A percentile compares a stretch with the other conserved stretches of the same genome.
Conservation (phyloP, 2,329 filamentous ascomycete species). For the Curvularia eragrostidis region DNA sequence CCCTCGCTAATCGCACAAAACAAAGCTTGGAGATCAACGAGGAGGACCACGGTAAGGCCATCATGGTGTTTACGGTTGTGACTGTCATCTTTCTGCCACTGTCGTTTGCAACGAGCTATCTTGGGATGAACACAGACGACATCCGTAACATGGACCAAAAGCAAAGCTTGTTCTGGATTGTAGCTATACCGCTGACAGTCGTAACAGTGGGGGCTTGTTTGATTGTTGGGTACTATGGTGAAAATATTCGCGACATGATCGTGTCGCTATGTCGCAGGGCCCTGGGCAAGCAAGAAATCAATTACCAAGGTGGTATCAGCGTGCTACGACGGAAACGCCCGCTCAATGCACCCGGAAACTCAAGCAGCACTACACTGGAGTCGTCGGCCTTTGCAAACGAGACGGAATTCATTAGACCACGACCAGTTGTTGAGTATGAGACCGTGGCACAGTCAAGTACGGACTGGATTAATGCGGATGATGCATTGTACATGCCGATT, state of each 20-base stretch:
- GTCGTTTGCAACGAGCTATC: constrained; percentile 53
- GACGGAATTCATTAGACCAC: constrained; percentile 33
- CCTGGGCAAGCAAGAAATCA: constrained; percentile 29
- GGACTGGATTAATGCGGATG: neutral
- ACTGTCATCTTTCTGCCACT: constrained; percentile 55
- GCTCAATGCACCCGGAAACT: constrained; percentile 9
- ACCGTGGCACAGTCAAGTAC: neutral
- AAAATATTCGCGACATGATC: constrained; percentile 29
- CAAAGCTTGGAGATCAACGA: constrained; percentile 46
- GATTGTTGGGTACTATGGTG: constrained; percentile 41
- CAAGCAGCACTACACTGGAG: constrained; percentile 21
- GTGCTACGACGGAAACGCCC: constrained; percentile 37
- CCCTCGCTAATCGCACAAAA: constrained; percentile 42
- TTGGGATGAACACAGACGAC: constrained; percentile 53
- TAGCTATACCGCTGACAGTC: constrained; percentile 39
- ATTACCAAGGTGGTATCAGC: constrained; percentile 26
- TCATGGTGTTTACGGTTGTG: constrained; percentile 54
- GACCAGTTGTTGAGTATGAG: constrained; percentile 4
- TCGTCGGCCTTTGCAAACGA: constrained; percentile 25
- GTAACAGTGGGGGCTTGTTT: constrained; percentile 35
- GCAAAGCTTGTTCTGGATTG: constrained; percentile 52
- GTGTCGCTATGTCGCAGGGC: constrained; percentile 20
- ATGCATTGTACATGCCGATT: neutral
- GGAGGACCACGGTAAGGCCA: constrained; percentile 52
- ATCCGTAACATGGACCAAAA: constrained; percentile 51